These are phyloP conservation scores for Phallus indusiatus DNA, from an alignment of 768 basidiomycete genomes.

Conservation along the genomic window DNA sequence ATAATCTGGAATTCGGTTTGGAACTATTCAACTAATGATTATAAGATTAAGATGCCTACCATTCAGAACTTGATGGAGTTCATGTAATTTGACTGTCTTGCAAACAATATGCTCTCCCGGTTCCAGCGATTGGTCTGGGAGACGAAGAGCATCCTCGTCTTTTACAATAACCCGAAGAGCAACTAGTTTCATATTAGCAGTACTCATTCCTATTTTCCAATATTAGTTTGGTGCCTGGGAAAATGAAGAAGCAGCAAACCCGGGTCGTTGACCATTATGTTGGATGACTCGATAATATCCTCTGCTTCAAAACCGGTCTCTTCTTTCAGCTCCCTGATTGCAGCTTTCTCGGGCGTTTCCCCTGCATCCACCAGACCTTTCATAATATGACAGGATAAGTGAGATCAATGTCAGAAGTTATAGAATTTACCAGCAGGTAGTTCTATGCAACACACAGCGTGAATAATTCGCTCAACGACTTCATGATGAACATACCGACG, in stretches of 20 bases:
- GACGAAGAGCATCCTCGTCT: conserved; percentile 40
- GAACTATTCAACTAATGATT: not conserved
- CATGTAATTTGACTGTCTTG: conserved; percentile 57
- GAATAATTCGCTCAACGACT: too few relatives aligned
- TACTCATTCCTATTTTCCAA: conserved; percentile 70
- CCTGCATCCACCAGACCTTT: conserved; percentile 77
- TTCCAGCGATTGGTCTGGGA: conserved; percentile 68
- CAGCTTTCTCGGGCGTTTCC: conserved; percentile 72
- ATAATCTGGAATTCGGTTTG: conserved; percentile 19
- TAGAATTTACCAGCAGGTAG: conserved; percentile 43
- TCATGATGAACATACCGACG: conserved; percentile 40
- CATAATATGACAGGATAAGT: conserved; percentile 13
- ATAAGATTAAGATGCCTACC: conserved; percentile 35
- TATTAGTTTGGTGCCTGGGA: conserved; percentile 6
- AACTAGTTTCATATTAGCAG: conserved; percentile 86
- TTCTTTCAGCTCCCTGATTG: conserved; percentile 83
- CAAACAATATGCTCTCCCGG: conserved; percentile 79
- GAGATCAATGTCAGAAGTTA: not conserved
- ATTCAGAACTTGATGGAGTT: conserved; percentile 53
- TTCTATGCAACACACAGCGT: conserved; percentile 29
- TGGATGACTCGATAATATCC: conserved; percentile 51
- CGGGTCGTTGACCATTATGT: conserved; percentile 59
- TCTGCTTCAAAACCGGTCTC: conserved; percentile 83
- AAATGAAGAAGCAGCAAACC: conserved; percentile 31
- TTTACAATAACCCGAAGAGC: conserved; percentile 39